Percentiles rank a stretch among this genome's conserved stretches.
Evolutionary conservation across 805 yeast genomes (phyloP).

Genomic region (Dipodascus albidus): DNA sequence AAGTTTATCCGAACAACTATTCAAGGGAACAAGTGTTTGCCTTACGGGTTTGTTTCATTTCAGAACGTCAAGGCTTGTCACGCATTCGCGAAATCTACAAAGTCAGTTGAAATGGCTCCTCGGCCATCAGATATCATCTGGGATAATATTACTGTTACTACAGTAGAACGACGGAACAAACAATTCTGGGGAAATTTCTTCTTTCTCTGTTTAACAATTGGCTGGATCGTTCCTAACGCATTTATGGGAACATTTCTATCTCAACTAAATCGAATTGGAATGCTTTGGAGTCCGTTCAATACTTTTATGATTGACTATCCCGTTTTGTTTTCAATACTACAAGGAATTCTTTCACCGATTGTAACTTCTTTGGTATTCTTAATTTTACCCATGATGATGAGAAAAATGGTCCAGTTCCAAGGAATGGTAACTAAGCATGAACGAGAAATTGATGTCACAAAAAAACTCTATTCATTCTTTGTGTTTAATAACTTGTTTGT

Average conservation of each 20-base stretch:
- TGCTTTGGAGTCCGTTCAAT: conserved; percentile 26
- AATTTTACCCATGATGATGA: conserved; percentile 25
- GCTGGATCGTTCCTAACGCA: conserved; percentile 31
- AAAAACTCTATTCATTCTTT: conserved; percentile 28
- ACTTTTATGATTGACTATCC: conserved; percentile 18
- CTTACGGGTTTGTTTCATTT: conserved; percentile 26
- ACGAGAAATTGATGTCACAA: conserved; percentile 28
- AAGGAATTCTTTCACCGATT: conserved; percentile 29
- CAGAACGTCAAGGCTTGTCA: conserved; percentile 11
- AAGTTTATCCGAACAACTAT: conserved; percentile 14
- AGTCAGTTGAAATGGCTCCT: conserved; percentile 21
- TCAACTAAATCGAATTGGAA: conserved; percentile 26
- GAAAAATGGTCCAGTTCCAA: conserved; percentile 27
- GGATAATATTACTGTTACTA: conserved; percentile 22
- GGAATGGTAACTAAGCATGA: conserved; percentile 27
- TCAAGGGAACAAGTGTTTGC: conserved; percentile 10
- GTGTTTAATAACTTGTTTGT: conserved; percentile 28
- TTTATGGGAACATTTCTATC: conserved; percentile 30
- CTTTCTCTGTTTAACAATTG: conserved; percentile 19
- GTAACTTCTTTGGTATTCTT: conserved; percentile 25
- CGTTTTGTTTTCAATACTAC: conserved; percentile 24
- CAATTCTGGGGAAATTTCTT: conserved; percentile 24
- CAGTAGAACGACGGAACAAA: conserved; percentile 21
- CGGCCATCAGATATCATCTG: conserved; percentile 27
- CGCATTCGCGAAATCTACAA: neutral